A percentile compares a stretch with the other conserved stretches of the same genome.
These are phyloP conservation scores for Claviceps arundinis DNA, from an alignment of 2,329 filamentous ascomycete genomes.

Conservation along the genomic window DNA sequence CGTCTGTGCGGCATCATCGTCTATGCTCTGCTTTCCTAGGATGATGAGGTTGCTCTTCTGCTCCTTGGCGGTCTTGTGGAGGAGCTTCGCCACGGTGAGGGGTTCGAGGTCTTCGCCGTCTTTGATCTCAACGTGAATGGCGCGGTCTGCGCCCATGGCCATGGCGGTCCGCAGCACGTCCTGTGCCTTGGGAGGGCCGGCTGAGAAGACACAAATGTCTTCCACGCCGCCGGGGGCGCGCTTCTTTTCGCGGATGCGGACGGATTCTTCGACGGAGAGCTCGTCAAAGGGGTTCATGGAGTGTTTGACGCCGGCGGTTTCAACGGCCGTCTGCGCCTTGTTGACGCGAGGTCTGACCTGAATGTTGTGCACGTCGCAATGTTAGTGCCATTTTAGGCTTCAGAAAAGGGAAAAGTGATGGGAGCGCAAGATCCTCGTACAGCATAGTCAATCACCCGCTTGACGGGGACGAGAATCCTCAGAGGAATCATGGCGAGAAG, in stretches of 20 bases:
- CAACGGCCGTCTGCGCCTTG: constrained; percentile 70
- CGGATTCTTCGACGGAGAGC: constrained; percentile 90
- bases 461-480: constrained; percentile 67
- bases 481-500: constrained; percentile 43
- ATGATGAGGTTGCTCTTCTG: constrained; percentile 88
- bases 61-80: constrained; percentile 64
- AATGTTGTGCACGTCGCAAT: not conserved
- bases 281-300: constrained; percentile 99
- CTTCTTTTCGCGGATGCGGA: constrained; percentile 85
- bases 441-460: constrained; percentile 79
- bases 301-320: constrained; percentile 89
- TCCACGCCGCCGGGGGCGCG: constrained; percentile 59
- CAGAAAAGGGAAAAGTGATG: not conserved
- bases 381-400: not conserved
- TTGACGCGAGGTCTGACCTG: constrained; percentile 58
- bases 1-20: constrained; percentile 90
- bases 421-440: constrained; percentile 30
- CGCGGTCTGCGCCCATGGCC: constrained; percentile 96
- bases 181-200: constrained; percentile 73
- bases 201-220: constrained; percentile 82
- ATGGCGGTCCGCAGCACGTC: constrained; percentile 91
- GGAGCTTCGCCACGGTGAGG: constrained; percentile 80
- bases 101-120: constrained; percentile 74
- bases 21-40: constrained; percentile 94
- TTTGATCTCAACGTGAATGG: constrained; percentile 70